Percentiles rank a stretch among this genome's conserved stretches.
Evolutionary conservation across 768 basidiomycete genomes (phyloP).

Genomic region (Mycena crocata): DNA sequence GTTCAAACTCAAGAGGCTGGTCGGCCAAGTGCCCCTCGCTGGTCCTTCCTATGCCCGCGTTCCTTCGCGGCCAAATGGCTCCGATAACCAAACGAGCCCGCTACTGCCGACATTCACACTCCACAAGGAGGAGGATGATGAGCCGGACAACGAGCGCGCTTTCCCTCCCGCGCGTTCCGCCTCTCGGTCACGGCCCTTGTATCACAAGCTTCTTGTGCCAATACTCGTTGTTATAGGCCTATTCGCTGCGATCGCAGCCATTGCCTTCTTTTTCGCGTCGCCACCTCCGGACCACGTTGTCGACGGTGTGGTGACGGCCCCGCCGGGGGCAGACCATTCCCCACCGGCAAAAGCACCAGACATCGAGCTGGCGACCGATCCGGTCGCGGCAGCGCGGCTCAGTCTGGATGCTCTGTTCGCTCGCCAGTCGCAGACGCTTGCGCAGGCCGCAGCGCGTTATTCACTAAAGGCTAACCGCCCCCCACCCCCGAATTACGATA

Average conservation of each 20-base stretch:
- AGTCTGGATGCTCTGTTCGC: constrained; percentile 20
- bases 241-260: constrained; percentile 21
- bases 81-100: neutral
- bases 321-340: neutral
- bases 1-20: constrained; percentile 23
- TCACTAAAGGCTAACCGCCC: constrained; percentile 29
- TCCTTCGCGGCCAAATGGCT: constrained; percentile 15
- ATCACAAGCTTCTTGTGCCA: constrained; percentile 23
- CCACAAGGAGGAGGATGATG: constrained; percentile 12
- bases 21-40: constrained; percentile 12
- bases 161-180: neutral
- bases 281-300: neutral
- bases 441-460: constrained; percentile 34
- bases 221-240: constrained; percentile 21
- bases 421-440: constrained; percentile 28
- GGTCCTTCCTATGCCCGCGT: constrained; percentile 27
- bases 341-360: neutral
- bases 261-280: constrained; percentile 25
- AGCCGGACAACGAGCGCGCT: neutral
- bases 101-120: constrained; percentile 12
- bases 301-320: neutral
- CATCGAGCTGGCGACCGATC: constrained; percentile 3
- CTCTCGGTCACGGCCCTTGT: neutral
- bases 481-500: constrained; percentile 30
- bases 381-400: constrained; percentile 15